Percentiles rank a stretch among this genome's conserved stretches.
Conservation (phyloP, 148 eudicot genomes). For the Polygonum aviculare region DNA sequence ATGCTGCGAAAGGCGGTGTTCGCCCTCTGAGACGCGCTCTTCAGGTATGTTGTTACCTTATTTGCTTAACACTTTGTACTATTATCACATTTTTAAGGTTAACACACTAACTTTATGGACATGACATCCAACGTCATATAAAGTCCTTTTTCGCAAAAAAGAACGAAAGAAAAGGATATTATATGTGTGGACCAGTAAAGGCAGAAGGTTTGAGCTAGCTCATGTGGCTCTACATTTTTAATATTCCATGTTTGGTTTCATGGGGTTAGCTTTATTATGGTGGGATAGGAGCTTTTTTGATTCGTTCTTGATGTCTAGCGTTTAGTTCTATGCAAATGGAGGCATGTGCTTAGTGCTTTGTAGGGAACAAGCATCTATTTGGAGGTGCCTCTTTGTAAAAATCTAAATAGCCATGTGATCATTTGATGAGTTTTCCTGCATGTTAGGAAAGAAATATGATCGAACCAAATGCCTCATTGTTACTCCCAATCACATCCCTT, state of each 20-base stretch:
- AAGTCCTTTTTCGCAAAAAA: not conserved
- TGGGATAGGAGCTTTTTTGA: not conserved
- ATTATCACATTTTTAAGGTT: no score
- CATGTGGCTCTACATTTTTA: not conserved
- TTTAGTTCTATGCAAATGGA: not conserved
- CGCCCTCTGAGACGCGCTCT: constrained; percentile 90
- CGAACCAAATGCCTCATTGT: not conserved
- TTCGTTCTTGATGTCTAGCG: not conserved
- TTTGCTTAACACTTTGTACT: no score
- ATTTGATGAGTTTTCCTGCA: not conserved
- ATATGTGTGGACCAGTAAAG: not conserved
- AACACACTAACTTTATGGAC: not conserved
- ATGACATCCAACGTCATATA: no score
- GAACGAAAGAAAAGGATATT: no score
- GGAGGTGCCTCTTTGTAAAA: constrained; percentile 6
- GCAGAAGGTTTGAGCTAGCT: not conserved
- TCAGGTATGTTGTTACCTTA: constrained; percentile 37
- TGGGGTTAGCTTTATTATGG: not conserved
- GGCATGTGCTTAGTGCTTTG: not conserved
- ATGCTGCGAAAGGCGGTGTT: constrained; percentile 80
- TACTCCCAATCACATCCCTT: not conserved
- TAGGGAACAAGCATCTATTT: not conserved
- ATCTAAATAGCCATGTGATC: not conserved
- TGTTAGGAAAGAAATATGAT: not conserved
- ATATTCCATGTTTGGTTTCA: no score